Evolutionary conservation across 345 rosid species (phyloP).

Genomic region (Citrus australasica): DNA sequence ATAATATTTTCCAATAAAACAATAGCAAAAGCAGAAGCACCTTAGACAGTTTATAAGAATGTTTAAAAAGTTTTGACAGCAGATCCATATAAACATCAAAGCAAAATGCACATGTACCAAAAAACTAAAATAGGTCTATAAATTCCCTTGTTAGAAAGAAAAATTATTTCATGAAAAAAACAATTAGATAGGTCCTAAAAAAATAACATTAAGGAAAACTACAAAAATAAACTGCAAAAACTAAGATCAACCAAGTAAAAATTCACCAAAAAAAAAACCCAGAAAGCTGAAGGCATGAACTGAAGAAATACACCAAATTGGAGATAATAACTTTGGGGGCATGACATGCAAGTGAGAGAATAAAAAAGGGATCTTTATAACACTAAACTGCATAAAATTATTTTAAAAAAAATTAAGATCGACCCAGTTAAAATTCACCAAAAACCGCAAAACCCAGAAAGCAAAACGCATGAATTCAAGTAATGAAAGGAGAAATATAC

Average conservation of each 20-base stretch:
- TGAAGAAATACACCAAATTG: neutral
- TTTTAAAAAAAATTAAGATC: neutral
- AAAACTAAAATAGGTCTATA: neutral
- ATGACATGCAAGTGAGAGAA: neutral
- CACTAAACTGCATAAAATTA: neutral
- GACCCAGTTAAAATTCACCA: neutral
- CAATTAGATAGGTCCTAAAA: neutral
- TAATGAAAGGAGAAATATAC: slow-evolving; percentile 9
- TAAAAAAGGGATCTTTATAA: too few relatives aligned
- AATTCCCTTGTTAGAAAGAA: neutral
- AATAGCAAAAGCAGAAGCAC: neutral
- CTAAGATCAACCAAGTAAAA: neutral
- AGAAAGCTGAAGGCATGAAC: neutral
- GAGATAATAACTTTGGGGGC: neutral
- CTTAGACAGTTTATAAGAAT: neutral
- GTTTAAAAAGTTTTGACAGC: neutral
- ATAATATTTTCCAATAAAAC: neutral
- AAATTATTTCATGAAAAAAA: neutral
- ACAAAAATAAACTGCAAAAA: neutral
- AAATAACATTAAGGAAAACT: neutral
- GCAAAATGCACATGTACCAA: neutral
- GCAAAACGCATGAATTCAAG: neutral
- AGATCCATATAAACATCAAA: neutral
- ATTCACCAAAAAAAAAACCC: neutral
- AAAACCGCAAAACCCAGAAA: neutral